These are phyloP conservation scores for Pseudogymnoascus sp. DNA, from an alignment of 2,329 filamentous ascomycete species.

Conservation along the genomic window DNA sequence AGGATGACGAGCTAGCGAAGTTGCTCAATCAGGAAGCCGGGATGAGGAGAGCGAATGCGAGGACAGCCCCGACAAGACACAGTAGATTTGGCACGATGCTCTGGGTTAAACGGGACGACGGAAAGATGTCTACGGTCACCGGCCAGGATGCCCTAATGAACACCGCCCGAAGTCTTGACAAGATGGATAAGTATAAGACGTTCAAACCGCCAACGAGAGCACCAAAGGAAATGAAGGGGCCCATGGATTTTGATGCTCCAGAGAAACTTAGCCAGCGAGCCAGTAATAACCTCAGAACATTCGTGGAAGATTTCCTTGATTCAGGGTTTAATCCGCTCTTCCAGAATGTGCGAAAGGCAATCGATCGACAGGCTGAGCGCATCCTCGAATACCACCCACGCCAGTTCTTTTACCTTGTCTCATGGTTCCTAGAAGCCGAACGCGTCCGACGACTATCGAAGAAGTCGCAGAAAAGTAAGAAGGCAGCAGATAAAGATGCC, in stretches of 20 bases:
- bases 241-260: slow-evolving; percentile 68
- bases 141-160: slow-evolving; percentile 79
- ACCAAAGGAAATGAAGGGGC: slow-evolving; percentile 53
- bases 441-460: slow-evolving; percentile 58
- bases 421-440: slow-evolving; percentile 89
- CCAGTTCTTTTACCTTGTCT: slow-evolving; percentile 86
- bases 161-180: slow-evolving; percentile 63
- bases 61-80: slow-evolving; percentile 75
- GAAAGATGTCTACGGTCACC: slow-evolving; percentile 73
- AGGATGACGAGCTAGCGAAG: slow-evolving; percentile 63
- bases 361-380: slow-evolving; percentile 82
- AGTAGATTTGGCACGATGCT: slow-evolving; percentile 96
- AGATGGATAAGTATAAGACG: slow-evolving; percentile 86
- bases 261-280: slow-evolving; percentile 63
- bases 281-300: slow-evolving; percentile 67
- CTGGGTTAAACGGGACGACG: slow-evolving; percentile 80
- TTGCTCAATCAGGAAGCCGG: slow-evolving; percentile 75
- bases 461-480: slow-evolving; percentile 44
- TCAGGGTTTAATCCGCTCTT: slow-evolving; percentile 93
- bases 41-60: slow-evolving; percentile 71
- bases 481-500: slow-evolving; percentile 39
- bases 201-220: slow-evolving; percentile 71
- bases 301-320: slow-evolving; percentile 90
- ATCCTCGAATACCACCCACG: slow-evolving; percentile 67
- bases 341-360: slow-evolving; percentile 73